Conservation (phyloP, 148 eudicot species). For the Persicaria maculosa region DNA sequence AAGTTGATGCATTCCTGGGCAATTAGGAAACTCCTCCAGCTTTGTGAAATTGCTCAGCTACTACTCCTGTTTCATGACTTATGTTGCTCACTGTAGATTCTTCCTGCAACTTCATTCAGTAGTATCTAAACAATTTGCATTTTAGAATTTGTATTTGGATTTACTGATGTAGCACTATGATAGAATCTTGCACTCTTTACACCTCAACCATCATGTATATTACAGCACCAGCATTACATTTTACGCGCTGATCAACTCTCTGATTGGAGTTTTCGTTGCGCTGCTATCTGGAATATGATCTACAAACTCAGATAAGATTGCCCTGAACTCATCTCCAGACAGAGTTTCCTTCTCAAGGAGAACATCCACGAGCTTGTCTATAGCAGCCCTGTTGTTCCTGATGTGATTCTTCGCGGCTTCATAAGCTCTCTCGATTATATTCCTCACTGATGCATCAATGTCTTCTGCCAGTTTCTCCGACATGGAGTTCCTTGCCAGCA, state of each 20-base stretch:
- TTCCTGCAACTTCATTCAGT: not conserved
- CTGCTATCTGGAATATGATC: constrained; percentile 25
- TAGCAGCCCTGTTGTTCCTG: constrained; percentile 63
- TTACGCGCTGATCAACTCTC: constrained; percentile 55
- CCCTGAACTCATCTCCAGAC: constrained; percentile 64
- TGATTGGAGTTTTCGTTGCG: constrained; percentile 22
- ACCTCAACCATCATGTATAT: not conserved
- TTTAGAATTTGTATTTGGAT: not conserved
- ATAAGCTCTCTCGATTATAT: constrained; percentile 51
- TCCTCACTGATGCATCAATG: constrained; percentile 47
- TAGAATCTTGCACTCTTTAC: not conserved
- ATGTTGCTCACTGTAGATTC: constrained; percentile 1
- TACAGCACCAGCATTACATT: not conserved
- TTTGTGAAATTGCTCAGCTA: constrained; percentile 1
- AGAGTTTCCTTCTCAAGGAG: constrained; percentile 72
- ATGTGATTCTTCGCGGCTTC: constrained; percentile 56
- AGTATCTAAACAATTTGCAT: not conserved
- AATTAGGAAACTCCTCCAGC: not conserved
- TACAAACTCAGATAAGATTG: constrained; percentile 55
- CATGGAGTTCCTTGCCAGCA: constrained; percentile 81
- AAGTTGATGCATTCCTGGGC: constrained; percentile 36
- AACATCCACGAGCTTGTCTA: constrained; percentile 66
- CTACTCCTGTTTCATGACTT: not conserved
- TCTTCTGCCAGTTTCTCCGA: constrained; percentile 84
- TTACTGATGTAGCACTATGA: not conserved